Conservation (phyloP, 352 stramenopile species). For the Aphanomyces cochlioides region DNA sequence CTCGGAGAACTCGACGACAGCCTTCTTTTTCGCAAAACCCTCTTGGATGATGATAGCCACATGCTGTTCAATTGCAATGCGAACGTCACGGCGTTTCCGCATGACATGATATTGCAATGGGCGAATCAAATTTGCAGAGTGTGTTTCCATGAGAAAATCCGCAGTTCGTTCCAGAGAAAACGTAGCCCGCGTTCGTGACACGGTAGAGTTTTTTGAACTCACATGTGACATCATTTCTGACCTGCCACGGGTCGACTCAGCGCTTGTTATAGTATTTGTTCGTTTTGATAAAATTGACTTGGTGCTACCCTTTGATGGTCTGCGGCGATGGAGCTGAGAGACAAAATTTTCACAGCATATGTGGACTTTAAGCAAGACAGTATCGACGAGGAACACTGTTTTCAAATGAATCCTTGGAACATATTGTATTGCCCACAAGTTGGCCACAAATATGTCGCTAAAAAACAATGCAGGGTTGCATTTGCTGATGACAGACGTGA, state of each 20-base stretch:
- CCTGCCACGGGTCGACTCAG: background rate
- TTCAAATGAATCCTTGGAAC: background rate
- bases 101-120: constrained; percentile 8
- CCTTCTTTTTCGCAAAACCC: background rate
- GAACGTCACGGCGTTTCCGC: background rate
- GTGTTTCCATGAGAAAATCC: background rate
- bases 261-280: background rate
- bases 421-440: background rate
- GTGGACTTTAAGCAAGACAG: constrained; percentile 2
- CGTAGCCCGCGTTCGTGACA: background rate
- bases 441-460: constrained; percentile 2
- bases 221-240: background rate
- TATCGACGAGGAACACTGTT: constrained; percentile 13
- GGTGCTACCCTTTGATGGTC: background rate
- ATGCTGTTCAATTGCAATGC: background rate
- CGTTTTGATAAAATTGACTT: background rate
- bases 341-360: background rate
- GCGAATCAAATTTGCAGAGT: constrained; percentile 1
- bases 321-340: background rate
- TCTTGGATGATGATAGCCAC: background rate
- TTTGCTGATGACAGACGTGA: background rate
- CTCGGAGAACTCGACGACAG: background rate
- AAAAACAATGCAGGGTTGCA: background rate
- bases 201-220: background rate
- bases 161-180: background rate